phyloP scores from a whole-genome alignment of 208 protist genomes.

The Lotmaria passim region DNA sequence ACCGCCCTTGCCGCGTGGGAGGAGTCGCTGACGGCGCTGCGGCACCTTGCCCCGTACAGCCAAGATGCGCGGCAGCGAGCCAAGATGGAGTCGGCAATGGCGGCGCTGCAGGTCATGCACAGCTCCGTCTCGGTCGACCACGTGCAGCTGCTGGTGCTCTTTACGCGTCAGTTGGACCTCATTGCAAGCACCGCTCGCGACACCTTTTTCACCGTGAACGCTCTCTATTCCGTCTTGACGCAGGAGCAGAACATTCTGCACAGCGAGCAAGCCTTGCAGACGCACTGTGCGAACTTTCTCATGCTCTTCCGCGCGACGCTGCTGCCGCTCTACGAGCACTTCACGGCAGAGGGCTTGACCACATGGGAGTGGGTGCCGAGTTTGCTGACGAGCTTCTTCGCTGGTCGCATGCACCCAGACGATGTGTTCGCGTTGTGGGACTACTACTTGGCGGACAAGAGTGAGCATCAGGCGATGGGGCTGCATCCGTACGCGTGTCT shows the following conservation, averaged over 20 bases:
- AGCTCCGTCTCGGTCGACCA: slow-evolving; percentile 57
- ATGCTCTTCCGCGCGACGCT: slow-evolving; percentile 78
- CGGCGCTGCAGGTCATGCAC: slow-evolving; percentile 67
- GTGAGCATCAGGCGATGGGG: slow-evolving; percentile 49
- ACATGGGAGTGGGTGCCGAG: slow-evolving; percentile 79
- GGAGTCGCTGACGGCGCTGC: slow-evolving; percentile 27
- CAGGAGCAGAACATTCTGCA: slow-evolving; percentile 78
- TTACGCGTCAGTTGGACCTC: slow-evolving; percentile 64
- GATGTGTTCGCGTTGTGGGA: slow-evolving; percentile 86
- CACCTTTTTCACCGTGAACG: slow-evolving; percentile 67
- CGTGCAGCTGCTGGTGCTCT: slow-evolving; percentile 49
- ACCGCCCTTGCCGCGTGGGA: slow-evolving; percentile 37
- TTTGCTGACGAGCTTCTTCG: slow-evolving; percentile 71
- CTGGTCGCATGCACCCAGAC: slow-evolving; percentile 67
- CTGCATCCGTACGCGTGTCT: slow-evolving; percentile 85
- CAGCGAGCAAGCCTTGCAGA: slow-evolving; percentile 57
- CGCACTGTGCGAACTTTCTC: slow-evolving; percentile 77
- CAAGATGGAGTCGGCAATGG: slow-evolving; percentile 51
- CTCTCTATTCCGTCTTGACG: slow-evolving; percentile 56
- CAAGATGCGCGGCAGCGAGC: slow-evolving; percentile 35
- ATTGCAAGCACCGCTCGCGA: slow-evolving; percentile 57
- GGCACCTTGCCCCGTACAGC: slow-evolving; percentile 35
- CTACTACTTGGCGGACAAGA: slow-evolving; percentile 70
- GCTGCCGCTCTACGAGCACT: slow-evolving; percentile 79
- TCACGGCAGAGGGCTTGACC: slow-evolving; percentile 65